Evolutionary conservation across 768 basidiomycete species (phyloP).

Genomic region (Phaffia australis): DNA sequence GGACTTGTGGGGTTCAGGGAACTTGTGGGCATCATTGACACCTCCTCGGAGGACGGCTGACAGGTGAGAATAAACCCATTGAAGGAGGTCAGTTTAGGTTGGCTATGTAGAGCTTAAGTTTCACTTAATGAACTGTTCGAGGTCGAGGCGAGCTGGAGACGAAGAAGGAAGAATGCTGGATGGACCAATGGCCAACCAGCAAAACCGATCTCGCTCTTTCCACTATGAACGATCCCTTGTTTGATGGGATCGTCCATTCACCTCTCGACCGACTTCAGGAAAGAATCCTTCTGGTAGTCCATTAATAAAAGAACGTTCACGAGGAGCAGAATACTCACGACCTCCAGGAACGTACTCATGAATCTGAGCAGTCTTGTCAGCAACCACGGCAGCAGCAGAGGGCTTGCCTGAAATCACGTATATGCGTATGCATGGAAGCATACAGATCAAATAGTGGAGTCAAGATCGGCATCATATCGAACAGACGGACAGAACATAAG

Average conservation of each 20-base stretch:
- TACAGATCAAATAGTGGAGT: neutral
- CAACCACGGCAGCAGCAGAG: neutral
- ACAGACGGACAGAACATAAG: neutral
- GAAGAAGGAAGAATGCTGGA: neutral
- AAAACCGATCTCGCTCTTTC: neutral
- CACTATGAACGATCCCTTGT: neutral
- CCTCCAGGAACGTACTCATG: slow-evolving; percentile 39
- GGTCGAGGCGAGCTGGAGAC: neutral
- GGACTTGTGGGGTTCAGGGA: slow-evolving; percentile 54
- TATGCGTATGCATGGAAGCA: neutral
- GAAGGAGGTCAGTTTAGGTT: neutral
- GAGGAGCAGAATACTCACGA: slow-evolving; percentile 34
- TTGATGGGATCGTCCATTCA: neutral
- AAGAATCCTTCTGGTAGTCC: neutral
- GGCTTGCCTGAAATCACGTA: slow-evolving; percentile 16
- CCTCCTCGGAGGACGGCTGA: slow-evolving; percentile 77
- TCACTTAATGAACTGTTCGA: neutral
- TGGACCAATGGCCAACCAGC: neutral
- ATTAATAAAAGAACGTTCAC: neutral
- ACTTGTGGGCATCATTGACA: slow-evolving; percentile 87
- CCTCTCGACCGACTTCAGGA: neutral
- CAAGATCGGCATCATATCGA: no score
- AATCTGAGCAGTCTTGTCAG: slow-evolving; percentile 10
- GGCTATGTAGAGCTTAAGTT: neutral
- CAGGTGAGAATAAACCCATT: neutral